These are phyloP conservation scores for Malbranchea zuffiana DNA, from an alignment of 2,329 filamentous ascomycete species.

Conservation along the genomic window DNA sequence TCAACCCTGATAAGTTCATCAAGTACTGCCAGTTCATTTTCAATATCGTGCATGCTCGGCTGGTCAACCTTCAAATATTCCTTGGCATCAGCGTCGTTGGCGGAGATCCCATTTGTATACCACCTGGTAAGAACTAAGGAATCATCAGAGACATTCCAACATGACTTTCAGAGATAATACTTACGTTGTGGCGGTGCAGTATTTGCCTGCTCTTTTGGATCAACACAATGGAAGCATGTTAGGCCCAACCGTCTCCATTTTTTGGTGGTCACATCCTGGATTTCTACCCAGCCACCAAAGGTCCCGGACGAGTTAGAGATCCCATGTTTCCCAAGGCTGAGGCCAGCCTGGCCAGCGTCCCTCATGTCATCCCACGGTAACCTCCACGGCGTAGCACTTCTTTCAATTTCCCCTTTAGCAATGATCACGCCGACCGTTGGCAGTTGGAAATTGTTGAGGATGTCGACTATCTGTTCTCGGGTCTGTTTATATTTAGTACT, in stretches of 20 bases:
- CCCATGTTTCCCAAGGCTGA: neutral
- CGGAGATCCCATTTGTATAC: slow-evolving; percentile 4
- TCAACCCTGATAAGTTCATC: slow-evolving; percentile 1
- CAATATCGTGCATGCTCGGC: slow-evolving; percentile 5
- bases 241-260: neutral
- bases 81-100: slow-evolving; percentile 2
- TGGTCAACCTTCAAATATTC: slow-evolving; percentile 5
- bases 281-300: slow-evolving; percentile 2
- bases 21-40: slow-evolving; percentile 2
- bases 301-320: neutral
- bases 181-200: slow-evolving; percentile 5
- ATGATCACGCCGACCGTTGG: neutral
- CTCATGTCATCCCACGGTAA: neutral
- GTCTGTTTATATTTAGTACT: slow-evolving; percentile 4
- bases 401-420: neutral
- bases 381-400: slow-evolving; percentile 1
- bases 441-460: slow-evolving; percentile 1
- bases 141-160: slow-evolving; percentile 6
- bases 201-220: slow-evolving; percentile 5
- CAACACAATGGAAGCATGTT: slow-evolving; percentile 8
- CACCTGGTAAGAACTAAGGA: slow-evolving; percentile 6
- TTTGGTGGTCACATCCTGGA: slow-evolving; percentile 1
- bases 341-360: neutral
- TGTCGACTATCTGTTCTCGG: slow-evolving; percentile 2
- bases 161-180: slow-evolving; percentile 6